phyloP scores from a whole-genome alignment of 1,284 basidiomycete species.

The Cutaneotrichosporon sp. region DNA sequence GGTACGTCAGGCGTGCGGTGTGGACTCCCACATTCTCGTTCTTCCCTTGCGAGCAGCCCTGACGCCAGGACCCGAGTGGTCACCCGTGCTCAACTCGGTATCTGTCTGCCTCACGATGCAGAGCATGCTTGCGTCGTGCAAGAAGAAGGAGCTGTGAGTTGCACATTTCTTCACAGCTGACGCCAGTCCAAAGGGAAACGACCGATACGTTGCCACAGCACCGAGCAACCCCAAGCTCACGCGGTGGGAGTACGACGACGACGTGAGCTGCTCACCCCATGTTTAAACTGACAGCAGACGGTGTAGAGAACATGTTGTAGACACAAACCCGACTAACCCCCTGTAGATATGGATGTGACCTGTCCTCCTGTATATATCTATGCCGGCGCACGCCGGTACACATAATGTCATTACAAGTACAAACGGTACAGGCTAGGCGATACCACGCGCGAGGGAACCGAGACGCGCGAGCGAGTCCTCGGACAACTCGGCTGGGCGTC shows the following conservation, averaged over 20 bases:
- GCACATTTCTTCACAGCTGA: conserved; percentile 1
- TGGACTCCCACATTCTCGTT: too few species aligned
- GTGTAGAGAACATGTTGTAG: conserved; percentile 1
- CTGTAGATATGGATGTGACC: not conserved
- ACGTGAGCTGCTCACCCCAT: conserved; percentile 28
- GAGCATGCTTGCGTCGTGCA: conserved; percentile 49
- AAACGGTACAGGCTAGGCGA: conserved; percentile 3
- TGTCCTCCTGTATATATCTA: not conserved
- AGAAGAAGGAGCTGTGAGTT: conserved; percentile 43
- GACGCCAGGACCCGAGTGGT: conserved; percentile 43
- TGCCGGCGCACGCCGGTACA: too few species aligned
- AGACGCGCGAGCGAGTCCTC: conserved; percentile 45
- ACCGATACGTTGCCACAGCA: conserved; percentile 42
- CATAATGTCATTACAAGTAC: conserved; percentile 6
- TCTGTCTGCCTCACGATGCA: conserved; percentile 49
- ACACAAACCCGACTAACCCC: not conserved
- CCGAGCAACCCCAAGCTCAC: conserved; percentile 46
- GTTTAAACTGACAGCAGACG: conserved; percentile 11
- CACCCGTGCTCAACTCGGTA: conserved; percentile 47
- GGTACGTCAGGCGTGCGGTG: conserved; percentile 19
- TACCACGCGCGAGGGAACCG: conserved; percentile 27
- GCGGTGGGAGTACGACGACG: conserved; percentile 45
- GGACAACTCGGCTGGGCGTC: conserved; percentile 37
- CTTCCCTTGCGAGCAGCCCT: too few species aligned
- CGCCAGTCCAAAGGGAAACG: conserved; percentile 43